Base-by-base conservation (phyloP, 345 rosid genomes). In the Tarenaya hassleriana region DNA sequence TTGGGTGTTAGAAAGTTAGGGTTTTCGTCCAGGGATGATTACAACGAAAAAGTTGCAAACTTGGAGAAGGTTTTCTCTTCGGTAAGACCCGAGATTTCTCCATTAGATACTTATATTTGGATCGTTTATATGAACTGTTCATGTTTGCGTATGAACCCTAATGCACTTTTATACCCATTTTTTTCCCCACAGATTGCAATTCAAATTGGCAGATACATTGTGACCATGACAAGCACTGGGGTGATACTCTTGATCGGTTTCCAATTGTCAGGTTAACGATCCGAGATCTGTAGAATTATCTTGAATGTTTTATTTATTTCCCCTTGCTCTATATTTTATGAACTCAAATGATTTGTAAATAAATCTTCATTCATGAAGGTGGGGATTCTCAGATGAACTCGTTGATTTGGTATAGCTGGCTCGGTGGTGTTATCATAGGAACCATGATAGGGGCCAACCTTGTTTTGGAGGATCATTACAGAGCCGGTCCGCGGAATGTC, bases 331-430 rank as follows among this genome's bases (percentile, higher is more conserved):
- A 20, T 2, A 7, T 62, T 16, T 33, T 4, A 16, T 27, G 19
- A 47, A 46, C 53, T 77, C 49, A 12, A 10, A 24, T 33, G 19
- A 17, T 10, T 41, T 37, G 32, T 58, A 41, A 50, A 21, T 50
- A 43, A 46, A 63, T 43, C 34, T 61, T 16, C 58, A 8, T 17
- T 37, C 41, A 55, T 62, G 29, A 72, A 87, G 96, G 95, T 52
- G 98, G 96, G 55, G 96, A 87, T 46, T 50, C 76, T 66, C 85
- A 88, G 69, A 79, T 91, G 90, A 72, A 84, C 63, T 60, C 72
- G 19, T 69, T 91, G 71, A 73, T 82, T 69, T 91, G 98, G 95
- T 87, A 77, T 77, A 91, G 98, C 74, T 91, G 96, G 98, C 82
- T 91, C 59, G 98, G 98, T 55, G 95, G 98, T 29, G 55, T 87